Evolutionary conservation across 306 rosid genomes (phyloP).

Genomic region (Morella rubra): DNA sequence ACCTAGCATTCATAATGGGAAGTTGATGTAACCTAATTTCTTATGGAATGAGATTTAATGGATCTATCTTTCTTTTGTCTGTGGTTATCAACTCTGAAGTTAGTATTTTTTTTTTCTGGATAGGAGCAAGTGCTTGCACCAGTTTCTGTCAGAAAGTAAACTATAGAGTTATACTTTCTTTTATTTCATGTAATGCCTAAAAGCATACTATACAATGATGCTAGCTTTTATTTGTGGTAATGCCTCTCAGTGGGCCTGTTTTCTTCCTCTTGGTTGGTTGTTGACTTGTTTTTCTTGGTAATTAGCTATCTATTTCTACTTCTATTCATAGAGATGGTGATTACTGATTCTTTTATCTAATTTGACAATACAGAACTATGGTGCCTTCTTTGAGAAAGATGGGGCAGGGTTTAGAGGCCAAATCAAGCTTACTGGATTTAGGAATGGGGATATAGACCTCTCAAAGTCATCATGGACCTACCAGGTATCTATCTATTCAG

Average conservation of each 20-base stretch:
- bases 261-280: neutral
- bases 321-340: slow-evolving; percentile 11
- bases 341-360: slow-evolving; percentile 27
- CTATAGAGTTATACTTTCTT: neutral
- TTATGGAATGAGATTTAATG: neutral
- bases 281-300: neutral
- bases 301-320: slow-evolving; percentile 5
- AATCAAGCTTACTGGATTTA: slow-evolving; percentile 71
- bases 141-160: slow-evolving; percentile 20
- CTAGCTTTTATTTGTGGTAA: neutral
- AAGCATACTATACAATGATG: neutral
- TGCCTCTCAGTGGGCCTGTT: neutral
- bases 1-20: neutral
- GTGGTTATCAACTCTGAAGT: neutral
- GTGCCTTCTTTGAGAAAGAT: slow-evolving; percentile 89
- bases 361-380: slow-evolving; percentile 66
- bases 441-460: slow-evolving; percentile 71
- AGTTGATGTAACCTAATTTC: neutral
- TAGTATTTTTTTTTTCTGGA: neutral
- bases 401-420: slow-evolving; percentile 86
- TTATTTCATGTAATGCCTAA: neutral
- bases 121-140: neutral
- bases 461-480: slow-evolving; percentile 79
- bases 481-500: slow-evolving; percentile 53
- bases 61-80: too few species aligned